Conservation (phyloP, 148 eudicot genomes). For the Agrostemma githago region DNA sequence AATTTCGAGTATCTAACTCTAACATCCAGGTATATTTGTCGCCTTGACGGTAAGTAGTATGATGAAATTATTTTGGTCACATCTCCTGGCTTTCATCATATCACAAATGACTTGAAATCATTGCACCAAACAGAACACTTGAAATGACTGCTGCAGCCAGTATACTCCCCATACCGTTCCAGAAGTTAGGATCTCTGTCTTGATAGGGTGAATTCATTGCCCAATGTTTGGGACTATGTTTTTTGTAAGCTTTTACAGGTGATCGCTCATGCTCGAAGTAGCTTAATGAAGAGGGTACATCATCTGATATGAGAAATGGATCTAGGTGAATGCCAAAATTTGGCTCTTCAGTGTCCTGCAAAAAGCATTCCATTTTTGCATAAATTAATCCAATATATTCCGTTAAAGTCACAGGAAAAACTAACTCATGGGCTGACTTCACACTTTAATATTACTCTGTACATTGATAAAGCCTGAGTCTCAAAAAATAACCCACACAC, state of each 20-base stretch:
- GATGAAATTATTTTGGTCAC: not conserved
- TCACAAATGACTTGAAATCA: slow-evolving; percentile 3
- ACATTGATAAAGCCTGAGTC: not conserved
- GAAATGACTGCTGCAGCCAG: not conserved
- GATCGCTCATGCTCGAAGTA: not conserved
- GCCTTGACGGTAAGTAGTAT: not conserved
- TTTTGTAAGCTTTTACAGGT: slow-evolving; percentile 19
- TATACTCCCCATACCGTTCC: slow-evolving; percentile 24
- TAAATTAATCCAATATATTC: not conserved
- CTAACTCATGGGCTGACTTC: not conserved
- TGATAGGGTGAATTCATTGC: slow-evolving; percentile 16
- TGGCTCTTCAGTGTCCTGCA: slow-evolving; percentile 22
- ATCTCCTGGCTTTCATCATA: not conserved
- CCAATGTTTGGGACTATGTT: slow-evolving; percentile 16
- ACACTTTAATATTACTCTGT: not conserved
- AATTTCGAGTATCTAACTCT: slow-evolving; percentile 5
- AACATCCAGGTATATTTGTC: slow-evolving; percentile 8
- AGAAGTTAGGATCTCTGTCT: slow-evolving; percentile 24
- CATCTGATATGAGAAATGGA: slow-evolving; percentile 19
- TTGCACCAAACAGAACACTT: not conserved
- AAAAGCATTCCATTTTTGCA: slow-evolving; percentile 20
- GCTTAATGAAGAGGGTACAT: slow-evolving; percentile 15
- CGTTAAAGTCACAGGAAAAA: not conserved
- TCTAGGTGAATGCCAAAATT: slow-evolving; percentile 9
- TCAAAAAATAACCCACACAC: not conserved